phyloP scores from a whole-genome alignment of 768 basidiomycete genomes.

The Rhodosporidiobolus sp. region DNA sequence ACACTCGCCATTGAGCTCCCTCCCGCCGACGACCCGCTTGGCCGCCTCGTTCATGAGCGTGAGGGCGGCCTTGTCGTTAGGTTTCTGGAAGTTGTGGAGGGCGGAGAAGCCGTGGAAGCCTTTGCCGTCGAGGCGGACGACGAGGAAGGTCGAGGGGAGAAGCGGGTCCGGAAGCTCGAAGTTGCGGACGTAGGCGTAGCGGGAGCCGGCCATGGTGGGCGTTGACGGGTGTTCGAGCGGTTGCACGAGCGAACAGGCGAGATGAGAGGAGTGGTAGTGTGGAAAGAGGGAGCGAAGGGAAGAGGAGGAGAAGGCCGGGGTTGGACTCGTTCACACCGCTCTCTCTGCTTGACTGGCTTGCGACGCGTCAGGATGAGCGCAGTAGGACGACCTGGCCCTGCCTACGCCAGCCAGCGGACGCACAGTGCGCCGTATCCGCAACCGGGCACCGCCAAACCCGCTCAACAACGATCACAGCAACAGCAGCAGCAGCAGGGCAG shows the following conservation, averaged over 20 bases:
- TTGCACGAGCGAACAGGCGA: no score
- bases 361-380: background rate
- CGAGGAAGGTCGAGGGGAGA: conserved; percentile 75
- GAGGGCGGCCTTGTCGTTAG: conserved; percentile 84
- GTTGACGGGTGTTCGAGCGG: background rate
- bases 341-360: background rate
- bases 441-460: conserved; percentile 3
- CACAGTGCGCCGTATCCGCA: conserved; percentile 5
- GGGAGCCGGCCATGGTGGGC: conserved; percentile 74
- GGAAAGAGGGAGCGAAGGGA: background rate
- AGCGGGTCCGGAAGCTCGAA: conserved; percentile 87
- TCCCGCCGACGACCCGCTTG: conserved; percentile 63
- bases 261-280: background rate
- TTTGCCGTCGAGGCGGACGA: conserved; percentile 87
- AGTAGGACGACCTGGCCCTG: background rate
- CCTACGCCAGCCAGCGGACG: background rate
- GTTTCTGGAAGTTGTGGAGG: conserved; percentile 75
- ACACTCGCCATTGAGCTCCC: conserved; percentile 63
- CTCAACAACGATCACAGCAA: background rate
- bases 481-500: background rate
- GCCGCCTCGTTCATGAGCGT: conserved; percentile 91
- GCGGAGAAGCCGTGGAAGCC: conserved; percentile 92
- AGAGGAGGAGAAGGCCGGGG: background rate
- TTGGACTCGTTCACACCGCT: background rate
- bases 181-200: conserved; percentile 80